These are phyloP conservation scores for Scheffersomyces ergatensis DNA, from an alignment of 805 yeast genomes.

Conservation along the genomic window DNA sequence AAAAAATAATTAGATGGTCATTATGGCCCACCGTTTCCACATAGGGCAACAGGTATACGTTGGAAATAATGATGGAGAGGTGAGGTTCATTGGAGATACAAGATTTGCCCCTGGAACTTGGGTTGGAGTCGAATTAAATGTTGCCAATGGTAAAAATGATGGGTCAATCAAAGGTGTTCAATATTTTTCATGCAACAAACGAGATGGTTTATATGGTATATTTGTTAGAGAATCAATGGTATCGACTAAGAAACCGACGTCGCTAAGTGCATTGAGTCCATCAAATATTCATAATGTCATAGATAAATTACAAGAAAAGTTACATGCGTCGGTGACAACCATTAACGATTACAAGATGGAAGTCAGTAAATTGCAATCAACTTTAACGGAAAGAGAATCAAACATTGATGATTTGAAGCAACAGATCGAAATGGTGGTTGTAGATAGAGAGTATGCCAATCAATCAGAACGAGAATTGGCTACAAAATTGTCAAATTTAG, in stretches of 20 bases:
- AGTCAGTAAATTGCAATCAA: slow-evolving; percentile 12
- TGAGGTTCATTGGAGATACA: slow-evolving; percentile 52
- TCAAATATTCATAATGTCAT: slow-evolving; percentile 14
- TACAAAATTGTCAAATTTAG: slow-evolving; percentile 20
- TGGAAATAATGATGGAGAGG: slow-evolving; percentile 40
- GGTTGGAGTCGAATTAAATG: slow-evolving; percentile 48
- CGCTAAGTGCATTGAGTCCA: not conserved
- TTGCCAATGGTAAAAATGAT: slow-evolving; percentile 44
- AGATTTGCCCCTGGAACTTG: slow-evolving; percentile 58
- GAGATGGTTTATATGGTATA: slow-evolving; percentile 38
- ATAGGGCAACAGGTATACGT: slow-evolving; percentile 33
- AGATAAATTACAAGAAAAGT: slow-evolving; percentile 44
- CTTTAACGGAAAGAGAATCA: slow-evolving; percentile 5
- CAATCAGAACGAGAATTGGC: slow-evolving; percentile 29
- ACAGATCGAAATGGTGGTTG: slow-evolving; percentile 24
- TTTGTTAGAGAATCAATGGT: slow-evolving; percentile 45
- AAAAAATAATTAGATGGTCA: no score
- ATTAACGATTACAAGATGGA: slow-evolving; percentile 16
- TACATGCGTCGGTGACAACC: slow-evolving; percentile 30
- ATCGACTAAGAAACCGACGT: not conserved
- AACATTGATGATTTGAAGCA: slow-evolving; percentile 13
- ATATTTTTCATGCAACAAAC: slow-evolving; percentile 39
- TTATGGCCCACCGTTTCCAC: no score
- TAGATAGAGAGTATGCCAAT: slow-evolving; percentile 45
- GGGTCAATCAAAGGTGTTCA: slow-evolving; percentile 44